Percentiles rank a stretch among this genome's conserved stretches.
Evolutionary conservation across 768 basidiomycete species (phyloP).

Genomic region (Pilatotrama ljubarskyi): DNA sequence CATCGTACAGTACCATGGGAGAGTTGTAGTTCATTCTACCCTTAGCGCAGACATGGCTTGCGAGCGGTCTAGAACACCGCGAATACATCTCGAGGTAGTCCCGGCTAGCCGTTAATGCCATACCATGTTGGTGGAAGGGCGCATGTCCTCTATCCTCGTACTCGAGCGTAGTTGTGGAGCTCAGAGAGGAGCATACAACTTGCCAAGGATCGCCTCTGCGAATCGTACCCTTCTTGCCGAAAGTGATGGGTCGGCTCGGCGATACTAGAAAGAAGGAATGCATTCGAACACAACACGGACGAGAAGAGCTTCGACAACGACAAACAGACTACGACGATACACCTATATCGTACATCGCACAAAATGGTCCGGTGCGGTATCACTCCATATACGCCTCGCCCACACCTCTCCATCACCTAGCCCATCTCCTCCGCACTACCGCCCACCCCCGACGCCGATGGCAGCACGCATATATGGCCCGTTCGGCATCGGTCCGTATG

Average conservation of each 20-base stretch:
- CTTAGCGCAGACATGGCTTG: too few relatives aligned
- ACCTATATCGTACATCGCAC: constrained; percentile 15
- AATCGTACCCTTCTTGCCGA: too few relatives aligned
- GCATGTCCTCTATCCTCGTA: too few relatives aligned
- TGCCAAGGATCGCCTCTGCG: too few relatives aligned
- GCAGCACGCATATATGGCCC: constrained; percentile 68
- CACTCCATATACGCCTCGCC: neutral
- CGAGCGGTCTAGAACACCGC: too few relatives aligned
- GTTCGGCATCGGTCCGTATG: constrained; percentile 62
- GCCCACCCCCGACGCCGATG: constrained; percentile 37
- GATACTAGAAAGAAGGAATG: neutral
- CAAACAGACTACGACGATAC: constrained; percentile 14
- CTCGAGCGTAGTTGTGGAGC: too few relatives aligned
- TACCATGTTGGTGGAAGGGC: too few relatives aligned
- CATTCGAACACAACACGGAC: constrained; percentile 7
- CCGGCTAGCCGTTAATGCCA: too few relatives aligned
- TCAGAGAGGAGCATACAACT: too few relatives aligned
- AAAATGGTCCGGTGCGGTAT: constrained; percentile 17
- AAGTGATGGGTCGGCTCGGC: neutral
- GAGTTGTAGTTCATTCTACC: too few relatives aligned
- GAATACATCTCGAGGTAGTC: too few relatives aligned
- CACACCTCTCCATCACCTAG: neutral
- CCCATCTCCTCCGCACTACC: constrained; percentile 13
- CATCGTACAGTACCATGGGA: neutral
- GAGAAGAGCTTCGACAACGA: constrained; percentile 11